Conservation (phyloP, 306 rosid genomes). For the Trifolium subterraneum region DNA sequence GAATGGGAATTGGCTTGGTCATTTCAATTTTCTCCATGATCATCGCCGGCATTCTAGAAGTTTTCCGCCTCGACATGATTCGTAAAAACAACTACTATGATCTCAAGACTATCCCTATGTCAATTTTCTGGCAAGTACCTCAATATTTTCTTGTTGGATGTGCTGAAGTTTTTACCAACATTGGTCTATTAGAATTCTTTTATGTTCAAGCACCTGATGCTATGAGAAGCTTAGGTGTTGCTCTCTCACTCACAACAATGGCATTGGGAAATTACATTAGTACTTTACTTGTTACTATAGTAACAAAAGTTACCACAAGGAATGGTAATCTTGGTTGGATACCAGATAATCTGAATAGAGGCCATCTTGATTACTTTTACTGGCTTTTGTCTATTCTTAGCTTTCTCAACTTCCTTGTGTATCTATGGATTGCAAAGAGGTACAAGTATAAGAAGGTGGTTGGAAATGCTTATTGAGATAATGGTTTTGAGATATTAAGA, state of each 20-base stretch:
- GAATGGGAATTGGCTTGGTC: constrained; percentile 83
- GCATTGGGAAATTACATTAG: constrained; percentile 80
- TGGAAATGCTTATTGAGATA: constrained; percentile 31
- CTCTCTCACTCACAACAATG: constrained; percentile 72
- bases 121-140: constrained; percentile 90
- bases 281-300: constrained; percentile 71
- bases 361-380: constrained; percentile 84
- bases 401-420: constrained; percentile 61
- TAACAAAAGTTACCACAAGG: constrained; percentile 60
- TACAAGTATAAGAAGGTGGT: constrained; percentile 64
- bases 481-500: not conserved
- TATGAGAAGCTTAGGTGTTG: constrained; percentile 82
- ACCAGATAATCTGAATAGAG: constrained; percentile 76
- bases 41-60: constrained; percentile 72
- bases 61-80: constrained; percentile 56
- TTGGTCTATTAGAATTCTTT: constrained; percentile 72
- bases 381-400: constrained; percentile 76
- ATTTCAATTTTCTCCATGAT: constrained; percentile 72
- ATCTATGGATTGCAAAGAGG: constrained; percentile 65
- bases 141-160: constrained; percentile 86
- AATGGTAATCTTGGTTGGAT: constrained; percentile 82
- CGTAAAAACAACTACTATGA: constrained; percentile 63
- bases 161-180: constrained; percentile 73
- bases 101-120: constrained; percentile 60
- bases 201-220: constrained; percentile 88